Evolutionary conservation across 305 asterid species (phyloP), one percentile per base, ranked within the genome.

Genomic region (Fraxinus velutina): DNA sequence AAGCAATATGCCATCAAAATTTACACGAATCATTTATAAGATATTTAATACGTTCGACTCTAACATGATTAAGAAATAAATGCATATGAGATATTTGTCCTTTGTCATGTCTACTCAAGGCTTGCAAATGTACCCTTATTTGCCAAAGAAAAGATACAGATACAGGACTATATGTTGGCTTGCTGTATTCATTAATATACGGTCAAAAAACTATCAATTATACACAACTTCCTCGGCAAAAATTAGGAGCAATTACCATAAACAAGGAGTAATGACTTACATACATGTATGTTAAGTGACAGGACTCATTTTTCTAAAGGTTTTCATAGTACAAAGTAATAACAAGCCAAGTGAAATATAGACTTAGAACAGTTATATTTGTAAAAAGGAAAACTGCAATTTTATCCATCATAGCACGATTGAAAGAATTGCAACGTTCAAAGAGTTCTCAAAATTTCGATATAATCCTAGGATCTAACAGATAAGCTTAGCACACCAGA

Each of bases 21-120:
- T 34, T 34, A 39, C 47, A 39, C 12, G 0, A 37, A 37, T 39
- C 47, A 8, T 39, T 7, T 39, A 39, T 39, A 8, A 39, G 13
- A 1, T 39, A 5, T 33, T 33, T 33, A 37, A 10, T 7, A 37
- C 2, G 10, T 37, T 37, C 44, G 1, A 37, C 44, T 37, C 44
- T 37, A 37, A 39, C 47, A 39, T 5, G 47, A 39, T 39, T 39
- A 39, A 39, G 47, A 9, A 42, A 42, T 42, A 42, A 42, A 42
- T 2, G 50, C 85, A 33, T 80, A 77, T 24, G 81, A 82, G 37
- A 52, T 82, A 52, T 86, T 85, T 7, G 85, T 80, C 84, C 74
- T 12, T 44, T 44, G 5, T 44, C 17, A 12, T 44, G 55, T 44
- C 1, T 0, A 8, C 42, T 36, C 42, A 6, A 6, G 42, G 42